Evolutionary conservation across 495 filamentous ascomycete genomes (phyloP).

Genomic region (Hypomontagnella monticulosa): DNA sequence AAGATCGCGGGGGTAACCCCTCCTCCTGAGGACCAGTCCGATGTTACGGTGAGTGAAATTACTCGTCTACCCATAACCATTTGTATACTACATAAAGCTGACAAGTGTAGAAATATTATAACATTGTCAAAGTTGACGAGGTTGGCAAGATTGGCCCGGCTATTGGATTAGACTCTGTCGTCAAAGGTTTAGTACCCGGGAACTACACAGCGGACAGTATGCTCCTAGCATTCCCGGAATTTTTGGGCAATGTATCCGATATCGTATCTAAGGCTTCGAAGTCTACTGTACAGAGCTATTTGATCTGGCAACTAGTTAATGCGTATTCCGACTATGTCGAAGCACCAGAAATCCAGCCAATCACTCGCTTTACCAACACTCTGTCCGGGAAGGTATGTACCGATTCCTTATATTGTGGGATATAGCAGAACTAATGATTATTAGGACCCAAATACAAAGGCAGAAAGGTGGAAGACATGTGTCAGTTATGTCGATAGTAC

Average conservation of each 20-base stretch:
- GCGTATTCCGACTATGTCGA: conserved; percentile 61
- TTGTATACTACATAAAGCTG: conserved; percentile 8
- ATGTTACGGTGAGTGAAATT: conserved; percentile 44
- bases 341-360: conserved; percentile 66
- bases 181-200: conserved; percentile 63
- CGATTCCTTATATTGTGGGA: background rate
- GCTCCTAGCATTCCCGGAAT: conserved; percentile 54
- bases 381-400: conserved; percentile 46
- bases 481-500: conserved; percentile 64
- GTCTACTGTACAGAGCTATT: conserved; percentile 48
- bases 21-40: conserved; percentile 59
- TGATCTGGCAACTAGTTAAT: conserved; percentile 48
- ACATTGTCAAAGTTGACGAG: conserved; percentile 55
- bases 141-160: conserved; percentile 62
- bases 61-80: background rate
- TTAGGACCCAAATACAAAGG: conserved; percentile 66
- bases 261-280: conserved; percentile 46
- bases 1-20: conserved; percentile 69
- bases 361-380: conserved; percentile 63
- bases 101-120: conserved; percentile 45
- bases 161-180: conserved; percentile 62
- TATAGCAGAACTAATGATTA: conserved; percentile 26
- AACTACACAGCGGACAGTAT: conserved; percentile 64
- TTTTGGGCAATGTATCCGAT: conserved; percentile 44
- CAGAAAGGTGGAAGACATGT: conserved; percentile 77